Evolutionary conservation across 805 yeast species (phyloP).

Genomic region (Lipomyces orientalis): DNA sequence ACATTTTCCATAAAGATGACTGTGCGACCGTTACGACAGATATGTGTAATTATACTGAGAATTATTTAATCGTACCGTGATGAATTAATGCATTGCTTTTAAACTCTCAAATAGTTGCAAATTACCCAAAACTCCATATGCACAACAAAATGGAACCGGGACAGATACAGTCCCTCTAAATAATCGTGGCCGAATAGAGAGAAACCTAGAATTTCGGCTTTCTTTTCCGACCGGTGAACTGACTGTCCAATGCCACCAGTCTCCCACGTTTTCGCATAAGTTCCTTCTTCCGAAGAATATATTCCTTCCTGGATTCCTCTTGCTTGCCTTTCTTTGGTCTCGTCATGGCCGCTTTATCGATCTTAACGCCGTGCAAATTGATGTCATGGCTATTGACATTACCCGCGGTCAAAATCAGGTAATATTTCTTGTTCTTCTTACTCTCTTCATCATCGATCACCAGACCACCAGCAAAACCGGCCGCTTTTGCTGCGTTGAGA

Average conservation of each 20-base stretch:
- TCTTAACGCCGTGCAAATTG: constrained; percentile 77
- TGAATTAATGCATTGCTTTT: background rate
- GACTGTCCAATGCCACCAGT: constrained; percentile 83
- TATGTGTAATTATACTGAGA: background rate
- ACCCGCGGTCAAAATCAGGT: constrained; percentile 88
- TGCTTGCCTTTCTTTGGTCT: constrained; percentile 55
- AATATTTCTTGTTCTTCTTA: constrained; percentile 87
- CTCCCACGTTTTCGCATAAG: constrained; percentile 91
- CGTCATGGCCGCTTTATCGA: constrained; percentile 64
- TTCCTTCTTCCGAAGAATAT: constrained; percentile 88
- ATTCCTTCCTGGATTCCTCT: constrained; percentile 78
- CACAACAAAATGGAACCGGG: background rate
- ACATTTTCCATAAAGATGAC: background rate
- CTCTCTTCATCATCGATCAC: constrained; percentile 93
- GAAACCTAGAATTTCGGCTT: constrained; percentile 60
- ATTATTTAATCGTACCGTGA: background rate
- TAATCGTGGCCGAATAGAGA: background rate
- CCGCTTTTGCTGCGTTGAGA: constrained; percentile 81
- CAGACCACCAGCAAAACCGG: constrained; percentile 96
- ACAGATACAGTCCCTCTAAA: background rate
- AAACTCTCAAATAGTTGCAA: background rate
- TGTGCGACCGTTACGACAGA: background rate
- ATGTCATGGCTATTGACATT: constrained; percentile 56
- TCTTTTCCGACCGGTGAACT: constrained; percentile 87
- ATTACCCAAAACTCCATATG: constrained; percentile 3